Percentiles rank a stretch among this genome's conserved stretches.
These are phyloP conservation scores for Scutellaria galericulata DNA, from an alignment of 257 asterid genomes.

Conservation along the genomic window DNA sequence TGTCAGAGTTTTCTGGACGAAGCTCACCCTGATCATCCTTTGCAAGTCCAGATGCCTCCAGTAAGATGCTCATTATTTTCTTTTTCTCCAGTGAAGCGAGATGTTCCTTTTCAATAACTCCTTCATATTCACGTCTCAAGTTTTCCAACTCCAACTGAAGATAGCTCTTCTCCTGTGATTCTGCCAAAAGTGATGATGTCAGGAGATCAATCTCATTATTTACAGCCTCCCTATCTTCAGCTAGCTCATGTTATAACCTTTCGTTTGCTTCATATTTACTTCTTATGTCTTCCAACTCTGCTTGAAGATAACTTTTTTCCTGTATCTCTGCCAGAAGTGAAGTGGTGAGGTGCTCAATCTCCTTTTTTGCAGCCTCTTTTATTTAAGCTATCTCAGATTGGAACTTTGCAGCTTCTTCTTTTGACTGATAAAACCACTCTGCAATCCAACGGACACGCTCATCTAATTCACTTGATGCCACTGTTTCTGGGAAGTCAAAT, in stretches of 20 bases:
- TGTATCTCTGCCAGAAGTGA: constrained; percentile 65
- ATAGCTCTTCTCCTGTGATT: constrained; percentile 68
- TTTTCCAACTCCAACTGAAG: constrained; percentile 58
- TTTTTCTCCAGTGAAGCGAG: constrained; percentile 57
- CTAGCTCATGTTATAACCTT: constrained; percentile 58
- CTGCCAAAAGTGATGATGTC: constrained; percentile 58
- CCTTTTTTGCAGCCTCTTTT: constrained; percentile 58
- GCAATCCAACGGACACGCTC: constrained; percentile 62
- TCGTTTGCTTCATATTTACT: constrained; percentile 48
- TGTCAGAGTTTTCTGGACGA: constrained; percentile 50
- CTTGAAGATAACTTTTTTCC: constrained; percentile 61
- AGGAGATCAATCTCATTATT: constrained; percentile 59
- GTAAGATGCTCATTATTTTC: constrained; percentile 54
- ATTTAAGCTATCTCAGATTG: constrained; percentile 56
- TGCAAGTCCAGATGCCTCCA: constrained; percentile 74
- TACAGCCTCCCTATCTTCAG: constrained; percentile 57
- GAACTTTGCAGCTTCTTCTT: constrained; percentile 63
- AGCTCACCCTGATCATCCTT: constrained; percentile 40
- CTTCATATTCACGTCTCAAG: constrained; percentile 55
- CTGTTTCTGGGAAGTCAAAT: constrained; percentile 69
- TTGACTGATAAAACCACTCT: constrained; percentile 56
- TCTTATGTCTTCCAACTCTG: constrained; percentile 66
- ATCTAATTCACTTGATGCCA: constrained; percentile 58
- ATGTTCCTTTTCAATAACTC: constrained; percentile 51
- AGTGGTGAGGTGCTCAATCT: constrained; percentile 60